A percentile compares a stretch with the other conserved stretches of the same genome.
phyloP scores from a whole-genome alignment of 352 stramenopile genomes.

The Phytophthora pseudosyringae region DNA sequence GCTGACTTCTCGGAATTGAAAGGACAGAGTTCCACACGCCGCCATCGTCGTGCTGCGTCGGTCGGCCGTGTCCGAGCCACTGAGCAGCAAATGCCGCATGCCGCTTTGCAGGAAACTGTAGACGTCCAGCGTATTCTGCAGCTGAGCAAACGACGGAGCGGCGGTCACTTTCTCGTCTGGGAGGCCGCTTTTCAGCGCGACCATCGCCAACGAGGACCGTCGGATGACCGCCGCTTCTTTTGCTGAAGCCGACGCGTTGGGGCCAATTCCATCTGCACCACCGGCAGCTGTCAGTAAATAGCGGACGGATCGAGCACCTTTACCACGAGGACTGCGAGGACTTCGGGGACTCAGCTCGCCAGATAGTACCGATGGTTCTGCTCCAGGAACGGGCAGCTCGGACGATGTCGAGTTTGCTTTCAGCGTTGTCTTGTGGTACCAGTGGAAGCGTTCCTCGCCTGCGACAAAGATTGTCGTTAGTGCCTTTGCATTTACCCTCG shows the following conservation, averaged over 20 bases:
- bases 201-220: slow-evolving; percentile 34
- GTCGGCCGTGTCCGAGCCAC: slow-evolving; percentile 47
- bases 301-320: slow-evolving; percentile 15
- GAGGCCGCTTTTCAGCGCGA: slow-evolving; percentile 31
- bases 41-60: slow-evolving; percentile 52
- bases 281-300: slow-evolving; percentile 5
- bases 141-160: slow-evolving; percentile 38
- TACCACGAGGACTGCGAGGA: slow-evolving; percentile 15
- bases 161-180: slow-evolving; percentile 41
- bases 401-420: slow-evolving; percentile 31
- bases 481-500: slow-evolving; percentile 32
- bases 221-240: slow-evolving; percentile 22
- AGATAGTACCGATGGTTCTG: slow-evolving; percentile 1
- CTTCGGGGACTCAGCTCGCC: slow-evolving; percentile 6
- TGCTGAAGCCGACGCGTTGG: background rate
- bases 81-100: slow-evolving; percentile 46
- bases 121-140: slow-evolving; percentile 65
- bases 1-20: slow-evolving; percentile 59
- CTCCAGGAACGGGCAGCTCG: slow-evolving; percentile 1
- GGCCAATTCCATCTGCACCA: background rate
- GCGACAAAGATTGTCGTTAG: slow-evolving; percentile 50
- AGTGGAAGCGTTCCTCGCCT: slow-evolving; percentile 70
- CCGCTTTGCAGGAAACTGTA: slow-evolving; percentile 58
- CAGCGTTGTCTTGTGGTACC: slow-evolving; percentile 51
- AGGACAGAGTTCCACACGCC: slow-evolving; percentile 57